phyloP scores from a whole-genome alignment of 441 rosid species.

The Corymbia citriodora region DNA sequence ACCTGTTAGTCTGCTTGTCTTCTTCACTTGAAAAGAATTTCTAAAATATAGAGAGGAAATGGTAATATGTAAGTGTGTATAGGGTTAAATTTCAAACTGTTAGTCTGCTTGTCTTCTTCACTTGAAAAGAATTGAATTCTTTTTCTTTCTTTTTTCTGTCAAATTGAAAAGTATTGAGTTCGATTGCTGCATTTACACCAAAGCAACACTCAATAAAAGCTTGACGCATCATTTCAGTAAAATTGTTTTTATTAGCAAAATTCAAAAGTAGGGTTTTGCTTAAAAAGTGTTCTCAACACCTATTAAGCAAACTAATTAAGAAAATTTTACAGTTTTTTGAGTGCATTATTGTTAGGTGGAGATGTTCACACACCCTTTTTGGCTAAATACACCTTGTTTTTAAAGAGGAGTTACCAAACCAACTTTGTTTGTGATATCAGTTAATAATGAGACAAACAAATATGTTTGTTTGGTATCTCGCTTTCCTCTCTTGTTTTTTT shows the following conservation, averaged over 20 bases:
- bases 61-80: not conserved
- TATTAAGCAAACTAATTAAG: not conserved
- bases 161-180: not conserved
- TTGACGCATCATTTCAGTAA: not conserved
- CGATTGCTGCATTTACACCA: not conserved
- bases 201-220: not conserved
- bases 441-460: not conserved
- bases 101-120: not conserved
- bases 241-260: not conserved
- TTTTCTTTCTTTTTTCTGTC: too few relatives aligned
- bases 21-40: not conserved
- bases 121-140: not conserved
- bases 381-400: not conserved
- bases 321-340: not conserved
- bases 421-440: not conserved
- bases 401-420: not conserved
- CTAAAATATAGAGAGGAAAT: not conserved
- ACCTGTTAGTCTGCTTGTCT: not conserved
- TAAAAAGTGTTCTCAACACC: not conserved
- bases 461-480: not conserved
- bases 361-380: not conserved
- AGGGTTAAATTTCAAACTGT: not conserved
- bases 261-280: not conserved
- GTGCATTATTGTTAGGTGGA: not conserved
- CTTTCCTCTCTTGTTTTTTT: not conserved